Evolutionary conservation across 2,329 filamentous ascomycete species (phyloP), one percentile per base, ranked within the genome.

Genomic region (Sporothrix luriei): DNA sequence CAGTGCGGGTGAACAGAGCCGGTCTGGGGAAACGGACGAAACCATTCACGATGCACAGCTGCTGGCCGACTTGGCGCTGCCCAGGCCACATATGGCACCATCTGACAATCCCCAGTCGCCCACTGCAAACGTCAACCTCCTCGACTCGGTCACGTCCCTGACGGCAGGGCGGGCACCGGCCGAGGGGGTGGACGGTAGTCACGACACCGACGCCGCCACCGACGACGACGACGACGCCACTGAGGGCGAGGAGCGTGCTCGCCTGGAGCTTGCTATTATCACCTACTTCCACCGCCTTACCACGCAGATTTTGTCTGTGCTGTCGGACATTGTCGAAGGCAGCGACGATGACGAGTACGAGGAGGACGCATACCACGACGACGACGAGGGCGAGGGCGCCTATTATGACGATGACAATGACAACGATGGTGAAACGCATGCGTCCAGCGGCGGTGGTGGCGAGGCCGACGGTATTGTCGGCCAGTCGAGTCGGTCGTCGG

Each of bases 271-370:
- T 71, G 87, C 89, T 52, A 86, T 93, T 66, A 91, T 94, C 68
- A 89, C 91, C 1, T 95, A 93, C 78, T 94, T 94, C 78, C 91
- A 94, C 78, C 87, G 91, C 1, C 82, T 93, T 66, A 93, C 91
- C 0, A 85, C 86, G 2, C 83, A 87, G 74, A 83, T 92, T 55
- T 79, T 94, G 26, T 83, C 84, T 0, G 84, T 86, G 3, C 77
- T 93, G 68, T 84, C 85, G 0, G 87, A 89, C 72, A 79, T 91
- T 3, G 85, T 91, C 6, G 83, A 84, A 51, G 77, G 77, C 64
- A 77, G 81, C 6, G 83, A 83, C 13, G 82, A 82, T n/a, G 81
- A 81, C 40, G 78, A 79, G 1, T 77, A 77, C 33, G 80, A 80
- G 2, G 83, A 83, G 19, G 82, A 82, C 26, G 73, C 74, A 2